A percentile compares a stretch with the other conserved stretches of the same genome.
These are phyloP conservation scores for Apiospora aurea DNA, from an alignment of 2,329 filamentous ascomycete genomes.

Conservation along the genomic window DNA sequence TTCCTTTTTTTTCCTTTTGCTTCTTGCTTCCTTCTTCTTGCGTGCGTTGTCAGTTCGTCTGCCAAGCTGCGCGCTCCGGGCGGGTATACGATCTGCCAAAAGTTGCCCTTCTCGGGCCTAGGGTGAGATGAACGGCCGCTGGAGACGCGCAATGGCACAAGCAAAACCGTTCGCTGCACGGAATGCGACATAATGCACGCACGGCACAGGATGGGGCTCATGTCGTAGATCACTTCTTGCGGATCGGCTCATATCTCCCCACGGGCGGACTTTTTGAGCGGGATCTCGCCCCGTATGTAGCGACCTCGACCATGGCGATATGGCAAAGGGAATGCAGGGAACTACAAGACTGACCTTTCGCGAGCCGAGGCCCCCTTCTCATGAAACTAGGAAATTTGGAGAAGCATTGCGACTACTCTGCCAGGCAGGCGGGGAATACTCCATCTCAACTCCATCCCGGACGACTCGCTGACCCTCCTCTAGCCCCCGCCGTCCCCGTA, in stretches of 20 bases:
- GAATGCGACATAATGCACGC: neutral
- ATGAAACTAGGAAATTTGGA: neutral
- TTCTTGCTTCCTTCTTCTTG: neutral
- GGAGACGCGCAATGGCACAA: conserved; percentile 6
- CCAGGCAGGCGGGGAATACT: neutral
- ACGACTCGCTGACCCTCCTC: neutral
- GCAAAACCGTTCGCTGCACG: neutral
- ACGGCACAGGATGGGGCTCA: neutral
- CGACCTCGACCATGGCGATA: neutral
- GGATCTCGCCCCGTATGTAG: neutral
- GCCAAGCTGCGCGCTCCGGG: neutral
- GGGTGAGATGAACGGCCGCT: neutral
- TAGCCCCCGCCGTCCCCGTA: neutral
- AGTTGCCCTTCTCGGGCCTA: conserved; percentile 3
- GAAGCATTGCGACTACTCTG: neutral
- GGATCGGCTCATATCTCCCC: conserved; percentile 4
- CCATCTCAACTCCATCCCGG: neutral
- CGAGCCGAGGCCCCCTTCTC: neutral
- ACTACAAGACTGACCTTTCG: neutral
- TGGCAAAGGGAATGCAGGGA: neutral
- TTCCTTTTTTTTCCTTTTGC: too few species aligned
- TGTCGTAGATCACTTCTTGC: neutral
- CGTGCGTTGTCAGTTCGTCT: neutral
- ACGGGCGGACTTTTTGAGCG: neutral
- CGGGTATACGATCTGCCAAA: conserved; percentile 9